phyloP scores from a whole-genome alignment of 1,284 basidiomycete species.

The Mycena sp. region DNA sequence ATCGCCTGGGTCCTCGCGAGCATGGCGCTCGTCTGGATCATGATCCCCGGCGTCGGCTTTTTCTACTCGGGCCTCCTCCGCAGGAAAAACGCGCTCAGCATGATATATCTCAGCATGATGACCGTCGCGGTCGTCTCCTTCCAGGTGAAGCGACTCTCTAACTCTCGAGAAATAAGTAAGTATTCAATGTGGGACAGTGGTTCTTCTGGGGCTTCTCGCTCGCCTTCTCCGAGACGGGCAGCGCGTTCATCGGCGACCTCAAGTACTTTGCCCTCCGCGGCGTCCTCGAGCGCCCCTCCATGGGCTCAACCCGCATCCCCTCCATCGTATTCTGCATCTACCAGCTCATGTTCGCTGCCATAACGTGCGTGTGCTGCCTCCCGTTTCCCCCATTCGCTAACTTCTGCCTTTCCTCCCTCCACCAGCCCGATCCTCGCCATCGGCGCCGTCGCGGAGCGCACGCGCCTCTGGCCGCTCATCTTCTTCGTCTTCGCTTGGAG shows the following conservation, averaged over 20 bases:
- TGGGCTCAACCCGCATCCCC: constrained; percentile 79
- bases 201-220: constrained; percentile 82
- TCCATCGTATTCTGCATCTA: constrained; percentile 89
- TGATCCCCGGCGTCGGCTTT: constrained; percentile 91
- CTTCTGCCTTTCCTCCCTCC: constrained; percentile 45
- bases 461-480: constrained; percentile 87
- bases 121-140: constrained; percentile 80
- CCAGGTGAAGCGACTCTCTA: constrained; percentile 67
- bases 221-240: constrained; percentile 73
- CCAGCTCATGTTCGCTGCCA: constrained; percentile 90
- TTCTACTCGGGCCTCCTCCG: constrained; percentile 86
- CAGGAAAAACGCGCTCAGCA: constrained; percentile 92
- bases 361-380: constrained; percentile 80
- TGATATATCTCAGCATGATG: constrained; percentile 89
- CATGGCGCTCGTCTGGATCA: constrained; percentile 87
- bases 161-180: background rate
- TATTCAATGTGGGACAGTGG: constrained; percentile 56
- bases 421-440: constrained; percentile 83
- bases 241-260: constrained; percentile 70
- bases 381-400: constrained; percentile 59
- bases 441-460: constrained; percentile 94
- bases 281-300: constrained; percentile 82
- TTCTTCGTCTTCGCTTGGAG: constrained; percentile 94
- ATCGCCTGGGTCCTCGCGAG: constrained; percentile 81
- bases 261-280: constrained; percentile 86